phyloP scores from a whole-genome alignment of 306 rosid species.

The Begonia fuchsioides region DNA sequence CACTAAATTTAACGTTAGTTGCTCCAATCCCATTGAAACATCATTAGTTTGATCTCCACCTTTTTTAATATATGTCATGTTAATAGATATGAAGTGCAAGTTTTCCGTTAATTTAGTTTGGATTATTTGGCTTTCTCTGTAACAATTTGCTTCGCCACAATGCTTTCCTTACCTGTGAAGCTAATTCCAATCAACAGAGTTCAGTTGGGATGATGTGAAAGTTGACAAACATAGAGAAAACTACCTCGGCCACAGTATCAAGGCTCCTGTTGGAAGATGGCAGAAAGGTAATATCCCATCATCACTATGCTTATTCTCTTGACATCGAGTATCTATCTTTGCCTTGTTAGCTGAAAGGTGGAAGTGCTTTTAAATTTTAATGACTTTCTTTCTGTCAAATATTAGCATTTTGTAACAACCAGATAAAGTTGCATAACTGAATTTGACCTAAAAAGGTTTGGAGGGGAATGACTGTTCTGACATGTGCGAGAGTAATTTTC shows the following conservation, averaged over 20 bases:
- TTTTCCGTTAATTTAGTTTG: no score
- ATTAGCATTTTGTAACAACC: no score
- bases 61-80: no score
- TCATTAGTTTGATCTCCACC: no score
- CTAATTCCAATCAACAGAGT: slow-evolving; percentile 38
- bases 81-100: no score
- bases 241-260: slow-evolving; percentile 81
- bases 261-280: slow-evolving; percentile 99
- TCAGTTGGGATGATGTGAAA: slow-evolving; percentile 89
- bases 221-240: slow-evolving; percentile 88
- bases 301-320: neutral
- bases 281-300: slow-evolving; percentile 51
- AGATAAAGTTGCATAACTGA: neutral
- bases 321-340: slow-evolving; percentile 1
- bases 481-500: no score
- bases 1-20: no score
- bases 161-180: neutral
- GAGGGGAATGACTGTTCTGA: no score
- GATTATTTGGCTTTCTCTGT: neutral
- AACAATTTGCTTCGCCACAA: neutral
- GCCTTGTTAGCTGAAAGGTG: neutral
- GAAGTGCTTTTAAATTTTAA: no score
- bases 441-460: no score
- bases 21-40: no score
- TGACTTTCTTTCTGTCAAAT: no score